Percentiles rank a stretch among this genome's conserved stretches.
Conservation (phyloP, 2,329 filamentous ascomycete genomes). For the Arachnomyces sp. region DNA sequence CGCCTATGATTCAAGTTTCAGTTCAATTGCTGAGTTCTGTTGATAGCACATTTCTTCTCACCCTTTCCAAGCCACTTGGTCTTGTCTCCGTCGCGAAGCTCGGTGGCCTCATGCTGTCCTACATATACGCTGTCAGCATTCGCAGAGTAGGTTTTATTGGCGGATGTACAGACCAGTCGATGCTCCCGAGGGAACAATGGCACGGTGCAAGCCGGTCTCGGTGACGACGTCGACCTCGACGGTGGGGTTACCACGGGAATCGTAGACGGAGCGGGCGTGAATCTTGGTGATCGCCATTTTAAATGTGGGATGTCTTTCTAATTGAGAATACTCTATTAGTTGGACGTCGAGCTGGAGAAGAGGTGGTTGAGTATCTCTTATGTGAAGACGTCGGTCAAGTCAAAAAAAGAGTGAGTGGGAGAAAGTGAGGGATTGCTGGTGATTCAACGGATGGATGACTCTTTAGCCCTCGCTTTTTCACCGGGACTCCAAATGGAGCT, state of each 20-base stretch:
- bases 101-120: conserved; percentile 85
- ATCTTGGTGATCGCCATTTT: conserved; percentile 88
- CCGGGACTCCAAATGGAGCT: background rate
- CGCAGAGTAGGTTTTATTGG: background rate
- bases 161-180: conserved; percentile 67
- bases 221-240: conserved; percentile 97
- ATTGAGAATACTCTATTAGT: conserved; percentile 16
- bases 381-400: conserved; percentile 1
- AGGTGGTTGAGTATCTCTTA: conserved; percentile 6
- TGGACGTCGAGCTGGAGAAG: conserved; percentile 5
- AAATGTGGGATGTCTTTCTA: conserved; percentile 14
- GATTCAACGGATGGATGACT: background rate
- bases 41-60: conserved; percentile 22
- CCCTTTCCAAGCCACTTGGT: conserved; percentile 79
- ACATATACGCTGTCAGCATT: conserved; percentile 21
- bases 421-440: background rate
- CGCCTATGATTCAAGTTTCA: conserved; percentile 33
- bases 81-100: conserved; percentile 87
- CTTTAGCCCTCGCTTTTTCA: conserved; percentile 1
- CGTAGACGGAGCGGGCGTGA: conserved; percentile 92
- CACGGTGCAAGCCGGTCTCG: conserved; percentile 91
- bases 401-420: background rate
- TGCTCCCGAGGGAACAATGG: conserved; percentile 93
- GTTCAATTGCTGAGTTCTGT: no score
- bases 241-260: conserved; percentile 97